phyloP scores from a whole-genome alignment of 2,329 filamentous ascomycete genomes.

The Huntiella abstrusa region DNA sequence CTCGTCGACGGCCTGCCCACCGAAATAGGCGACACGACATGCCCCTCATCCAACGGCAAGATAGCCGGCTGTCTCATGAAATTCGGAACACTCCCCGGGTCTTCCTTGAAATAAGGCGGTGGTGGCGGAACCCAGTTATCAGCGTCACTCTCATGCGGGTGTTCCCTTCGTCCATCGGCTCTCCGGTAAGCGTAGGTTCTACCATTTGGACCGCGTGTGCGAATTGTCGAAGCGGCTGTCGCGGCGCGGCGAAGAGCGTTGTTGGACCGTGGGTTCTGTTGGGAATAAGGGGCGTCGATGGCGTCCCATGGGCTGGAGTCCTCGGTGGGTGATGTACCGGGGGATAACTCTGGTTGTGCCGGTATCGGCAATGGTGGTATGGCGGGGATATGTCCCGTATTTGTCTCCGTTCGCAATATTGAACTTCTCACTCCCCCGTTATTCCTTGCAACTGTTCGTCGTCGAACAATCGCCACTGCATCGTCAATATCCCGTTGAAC shows the following conservation, averaged over 20 bases:
- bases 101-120: slow-evolving; percentile 56
- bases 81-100: slow-evolving; percentile 35
- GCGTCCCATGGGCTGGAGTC: slow-evolving; percentile 24
- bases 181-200: slow-evolving; percentile 43
- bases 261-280: slow-evolving; percentile 50
- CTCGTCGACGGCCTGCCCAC: no score
- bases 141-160: slow-evolving; percentile 72
- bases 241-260: slow-evolving; percentile 54
- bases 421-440: slow-evolving; percentile 28
- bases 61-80: slow-evolving; percentile 34
- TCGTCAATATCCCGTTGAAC: slow-evolving; percentile 55
- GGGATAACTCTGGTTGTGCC: slow-evolving; percentile 11
- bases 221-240: slow-evolving; percentile 56
- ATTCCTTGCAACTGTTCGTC: slow-evolving; percentile 50
- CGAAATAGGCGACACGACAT: no score
- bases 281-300: slow-evolving; percentile 53
- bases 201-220: slow-evolving; percentile 39
- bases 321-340: slow-evolving; percentile 9
- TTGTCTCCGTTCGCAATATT: slow-evolving; percentile 25
- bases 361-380: slow-evolving; percentile 18
- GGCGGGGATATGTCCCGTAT: slow-evolving; percentile 8
- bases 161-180: slow-evolving; percentile 49
- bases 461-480: slow-evolving; percentile 61
- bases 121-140: slow-evolving; percentile 80
- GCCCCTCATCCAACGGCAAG: slow-evolving; percentile 16